Conservation (phyloP, 1,284 basidiomycete species). For the Taiwanofungus camphoratus region DNA sequence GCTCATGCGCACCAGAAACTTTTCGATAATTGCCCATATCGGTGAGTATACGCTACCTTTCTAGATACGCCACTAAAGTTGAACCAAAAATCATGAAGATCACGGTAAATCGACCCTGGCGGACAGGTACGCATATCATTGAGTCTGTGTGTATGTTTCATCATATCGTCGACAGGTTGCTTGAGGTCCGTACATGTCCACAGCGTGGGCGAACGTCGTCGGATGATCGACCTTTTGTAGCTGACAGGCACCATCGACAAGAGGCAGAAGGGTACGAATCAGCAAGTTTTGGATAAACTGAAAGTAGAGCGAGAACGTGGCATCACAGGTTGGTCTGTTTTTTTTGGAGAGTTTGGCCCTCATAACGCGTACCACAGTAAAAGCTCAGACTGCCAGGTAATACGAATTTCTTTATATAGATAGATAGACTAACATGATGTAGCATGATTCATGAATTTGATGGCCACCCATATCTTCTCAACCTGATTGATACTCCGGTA, state of each 20-base stretch:
- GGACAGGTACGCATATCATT: constrained; percentile 56
- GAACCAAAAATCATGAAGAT: constrained; percentile 44
- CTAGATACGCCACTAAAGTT: background rate
- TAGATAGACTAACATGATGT: constrained; percentile 9
- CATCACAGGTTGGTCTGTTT: constrained; percentile 65
- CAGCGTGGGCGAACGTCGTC: constrained; percentile 1
- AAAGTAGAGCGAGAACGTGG: constrained; percentile 96
- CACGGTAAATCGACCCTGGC: constrained; percentile 93
- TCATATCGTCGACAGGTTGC: constrained; percentile 37
- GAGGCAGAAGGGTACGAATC: constrained; percentile 60
- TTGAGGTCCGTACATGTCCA: constrained; percentile 47
- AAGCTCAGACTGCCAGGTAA: constrained; percentile 87
- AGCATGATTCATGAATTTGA: constrained; percentile 73
- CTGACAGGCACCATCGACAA: constrained; percentile 83
- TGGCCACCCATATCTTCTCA: constrained; percentile 71
- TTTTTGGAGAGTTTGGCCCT: background rate
- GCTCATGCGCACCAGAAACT: constrained; percentile 57
- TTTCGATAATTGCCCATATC: constrained; percentile 93
- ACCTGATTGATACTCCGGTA: constrained; percentile 95
- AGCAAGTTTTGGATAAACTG: constrained; percentile 92
- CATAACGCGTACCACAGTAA: constrained; percentile 44
- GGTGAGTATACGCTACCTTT: constrained; percentile 36
- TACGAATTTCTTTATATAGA: background rate
- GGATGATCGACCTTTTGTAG: constrained; percentile 32
- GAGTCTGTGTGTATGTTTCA: background rate